These are phyloP conservation scores for Erodium maritimum DNA, from an alignment of 345 rosid genomes.

Conservation along the genomic window DNA sequence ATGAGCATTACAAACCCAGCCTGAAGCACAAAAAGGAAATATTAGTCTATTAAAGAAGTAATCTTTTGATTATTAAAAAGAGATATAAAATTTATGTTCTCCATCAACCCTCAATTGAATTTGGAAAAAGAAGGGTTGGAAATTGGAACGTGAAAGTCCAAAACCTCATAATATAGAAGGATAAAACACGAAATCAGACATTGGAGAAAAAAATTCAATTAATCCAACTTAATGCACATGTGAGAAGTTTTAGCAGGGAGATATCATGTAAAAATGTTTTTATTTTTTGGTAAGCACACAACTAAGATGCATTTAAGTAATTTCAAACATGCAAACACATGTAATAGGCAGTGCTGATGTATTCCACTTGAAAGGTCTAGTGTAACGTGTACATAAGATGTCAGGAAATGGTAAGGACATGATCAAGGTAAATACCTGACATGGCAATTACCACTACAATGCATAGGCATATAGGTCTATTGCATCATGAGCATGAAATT, in stretches of 20 bases:
- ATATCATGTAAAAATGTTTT: neutral
- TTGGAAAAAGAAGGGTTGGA: too few relatives aligned
- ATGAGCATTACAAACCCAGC: conserved; percentile 5
- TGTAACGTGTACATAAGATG: neutral
- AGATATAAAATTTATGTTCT: too few relatives aligned
- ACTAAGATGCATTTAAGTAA: neutral
- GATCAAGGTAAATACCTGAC: neutral
- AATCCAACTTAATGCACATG: neutral
- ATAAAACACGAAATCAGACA: too few relatives aligned
- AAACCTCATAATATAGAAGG: neutral
- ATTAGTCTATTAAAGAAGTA: neutral
- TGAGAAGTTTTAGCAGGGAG: neutral
- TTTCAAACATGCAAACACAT: neutral
- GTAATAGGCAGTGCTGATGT: too few relatives aligned
- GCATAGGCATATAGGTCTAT: neutral
- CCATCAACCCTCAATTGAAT: too few relatives aligned
- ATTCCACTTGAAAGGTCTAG: neutral
- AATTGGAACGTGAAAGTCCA: neutral
- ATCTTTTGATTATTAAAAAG: too few relatives aligned
- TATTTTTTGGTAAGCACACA: neutral
- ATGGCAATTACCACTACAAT: neutral
- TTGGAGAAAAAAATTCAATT: too few relatives aligned
- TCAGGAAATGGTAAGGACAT: neutral
- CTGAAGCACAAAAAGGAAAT: conserved; percentile 12
- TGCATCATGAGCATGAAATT: too few relatives aligned